Evolutionary conservation across 495 filamentous ascomycete genomes (phyloP).

Genomic region (Usnea hakonensis): DNA sequence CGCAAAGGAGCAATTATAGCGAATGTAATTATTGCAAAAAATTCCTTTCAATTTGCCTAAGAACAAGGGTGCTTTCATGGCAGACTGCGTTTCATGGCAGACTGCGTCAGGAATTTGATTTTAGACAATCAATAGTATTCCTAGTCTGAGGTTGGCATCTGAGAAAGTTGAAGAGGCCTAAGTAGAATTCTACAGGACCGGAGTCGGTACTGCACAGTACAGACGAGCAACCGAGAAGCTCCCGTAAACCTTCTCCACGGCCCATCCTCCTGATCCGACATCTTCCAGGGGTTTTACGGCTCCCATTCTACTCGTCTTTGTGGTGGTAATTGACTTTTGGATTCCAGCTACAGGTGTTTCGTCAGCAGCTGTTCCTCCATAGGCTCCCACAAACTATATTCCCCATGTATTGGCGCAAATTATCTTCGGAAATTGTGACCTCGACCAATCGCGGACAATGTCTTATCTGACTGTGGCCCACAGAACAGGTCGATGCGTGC

Average conservation of each 20-base stretch:
- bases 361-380: not conserved
- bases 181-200: not conserved
- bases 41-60: not conserved
- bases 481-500: not conserved
- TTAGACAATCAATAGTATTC: not conserved
- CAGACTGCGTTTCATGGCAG: not conserved
- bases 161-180: not conserved
- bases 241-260: not conserved
- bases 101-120: not conserved
- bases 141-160: not conserved
- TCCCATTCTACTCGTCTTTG: conserved; percentile 53
- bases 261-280: not conserved
- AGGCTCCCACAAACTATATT: not conserved
- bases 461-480: not conserved
- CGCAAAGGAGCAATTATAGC: conserved; percentile 21
- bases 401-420: not conserved
- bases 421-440: not conserved
- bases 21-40: not conserved
- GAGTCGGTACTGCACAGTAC: not conserved
- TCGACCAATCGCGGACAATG: not conserved
- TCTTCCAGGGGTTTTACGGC: not conserved
- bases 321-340: conserved; percentile 90
- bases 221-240: too few relatives aligned
- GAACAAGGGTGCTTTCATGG: not conserved
- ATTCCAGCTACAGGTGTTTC: conserved; percentile 69